Base-by-base conservation (phyloP, 768 basidiomycete genomes). In the Lentinus brumalis region DNA sequence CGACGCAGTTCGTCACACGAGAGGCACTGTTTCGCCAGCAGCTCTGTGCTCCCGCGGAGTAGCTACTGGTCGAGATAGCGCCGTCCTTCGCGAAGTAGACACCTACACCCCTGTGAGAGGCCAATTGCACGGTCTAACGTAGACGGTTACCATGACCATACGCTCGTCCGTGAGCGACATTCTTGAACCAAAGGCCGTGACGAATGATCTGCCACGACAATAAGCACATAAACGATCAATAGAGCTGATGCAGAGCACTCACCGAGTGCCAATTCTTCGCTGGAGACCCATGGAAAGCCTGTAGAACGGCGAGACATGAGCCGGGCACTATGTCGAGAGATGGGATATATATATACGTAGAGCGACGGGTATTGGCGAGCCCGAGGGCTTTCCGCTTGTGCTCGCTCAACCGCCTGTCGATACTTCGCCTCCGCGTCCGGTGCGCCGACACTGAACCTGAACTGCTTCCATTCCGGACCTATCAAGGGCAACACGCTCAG, bases 381-480 rank as follows among this genome's bases (percentile, higher is more conserved):
- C 64, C 85, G 83, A 0, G 18, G 2, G 60, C 79, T 72, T 35
- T 68, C 62, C 15, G 59, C 26, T 57, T 78, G 71, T 6, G 85
- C 84, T 5, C 66, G 59, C 35, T 67, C 67, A 18, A 86, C 68
- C 6, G 81, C 83, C 5, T 67, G 67, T 44, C 79, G 75, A 68
- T 88, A 88, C 61, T 83, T 85, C 15, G 86, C 86, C 70, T 90
- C 89, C 9, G 87, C 86, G 63, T 86, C 85, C 4, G 89, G 88
- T 1, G 86, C 81, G 5, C 88, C 89, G 11, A 88, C 87, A 56
- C 84, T 84, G 70, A 91, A 83, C 26, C 85, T 78, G 70, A 88
- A 91, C 62, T 91, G 89, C 30, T 80, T 74, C 81, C 83, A 88
- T 0, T 59, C 67, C 0, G 75, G 52, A 57, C 79, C 86, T 85